Percentiles rank a stretch among this genome's conserved stretches.
phyloP scores from a whole-genome alignment of 805 yeast species.

The Candida sonorensis region DNA sequence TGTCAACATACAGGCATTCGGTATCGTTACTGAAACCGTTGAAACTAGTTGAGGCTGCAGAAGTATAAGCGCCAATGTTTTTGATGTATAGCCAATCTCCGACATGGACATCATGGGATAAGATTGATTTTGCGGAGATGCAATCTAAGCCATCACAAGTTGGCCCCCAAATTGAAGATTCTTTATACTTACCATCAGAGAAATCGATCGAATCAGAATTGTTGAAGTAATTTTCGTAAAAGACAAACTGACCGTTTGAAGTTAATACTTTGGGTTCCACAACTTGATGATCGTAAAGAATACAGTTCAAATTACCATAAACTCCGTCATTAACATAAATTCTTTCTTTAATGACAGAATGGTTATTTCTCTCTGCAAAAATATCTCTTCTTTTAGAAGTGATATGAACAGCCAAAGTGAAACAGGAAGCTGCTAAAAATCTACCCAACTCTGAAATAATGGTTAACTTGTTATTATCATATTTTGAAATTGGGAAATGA shows the following conservation, averaged over 20 bases:
- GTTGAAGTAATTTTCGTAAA: slow-evolving; percentile 12
- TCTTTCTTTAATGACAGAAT: slow-evolving; percentile 45
- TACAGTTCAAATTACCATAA: slow-evolving; percentile 92
- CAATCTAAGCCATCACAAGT: slow-evolving; percentile 97
- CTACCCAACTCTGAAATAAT: slow-evolving; percentile 95
- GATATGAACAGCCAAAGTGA: slow-evolving; percentile 76
- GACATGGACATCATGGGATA: slow-evolving; percentile 57
- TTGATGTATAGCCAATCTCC: slow-evolving; percentile 94
- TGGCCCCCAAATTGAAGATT: slow-evolving; percentile 91
- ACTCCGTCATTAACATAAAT: slow-evolving; percentile 91
- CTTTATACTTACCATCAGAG: slow-evolving; percentile 6
- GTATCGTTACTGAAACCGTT: slow-evolving; percentile 74
- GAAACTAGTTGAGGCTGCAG: slow-evolving; percentile 86
- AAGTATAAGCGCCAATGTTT: slow-evolving; percentile 85
- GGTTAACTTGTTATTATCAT: slow-evolving; percentile 23
- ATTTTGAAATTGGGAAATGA: slow-evolving; percentile 46
- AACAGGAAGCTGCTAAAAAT: slow-evolving; percentile 76
- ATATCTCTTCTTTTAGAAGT: slow-evolving; percentile 64
- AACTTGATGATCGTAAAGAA: slow-evolving; percentile 83
- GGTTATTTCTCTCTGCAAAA: background rate
- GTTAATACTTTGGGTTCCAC: slow-evolving; percentile 66
- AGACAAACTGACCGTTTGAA: slow-evolving; percentile 35
- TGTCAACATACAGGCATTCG: slow-evolving; percentile 56
- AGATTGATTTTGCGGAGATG: slow-evolving; percentile 43
- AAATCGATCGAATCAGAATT: slow-evolving; percentile 6